Evolutionary conservation across 2,329 filamentous ascomycete species (phyloP), one percentile per base, ranked within the genome.

Genomic region (Fusarium fujikuroi): DNA sequence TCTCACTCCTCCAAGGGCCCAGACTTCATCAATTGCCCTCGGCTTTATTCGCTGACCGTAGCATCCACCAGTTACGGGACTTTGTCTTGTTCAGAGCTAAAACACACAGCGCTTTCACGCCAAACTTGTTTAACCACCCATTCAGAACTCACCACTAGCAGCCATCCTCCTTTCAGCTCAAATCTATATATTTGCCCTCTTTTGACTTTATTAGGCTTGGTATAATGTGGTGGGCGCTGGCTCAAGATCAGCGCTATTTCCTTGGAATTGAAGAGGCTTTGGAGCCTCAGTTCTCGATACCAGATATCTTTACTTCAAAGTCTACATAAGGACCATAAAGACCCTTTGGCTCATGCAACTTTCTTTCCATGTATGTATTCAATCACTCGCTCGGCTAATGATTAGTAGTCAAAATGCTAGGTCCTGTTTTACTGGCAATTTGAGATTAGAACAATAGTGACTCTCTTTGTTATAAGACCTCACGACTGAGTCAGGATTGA

Each of bases 331-430:
- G 28, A 28, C 28, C 7, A 28, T 28, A 16, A n/a, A 8, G 21
- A 16, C 1, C 3, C 39, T 40, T 40, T 21, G 1, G 7, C 12
- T 15, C 11, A 21, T 1, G 0, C 8, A n/a, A 14, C 21, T 3
- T 14, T 40, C 11, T n/a, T 8, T 8, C 12, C 7, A 14, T n/a
- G 21, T 4, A 5, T n/a, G 4, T 3, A 14, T 44, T 25, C 18
- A 44, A 12, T 14, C 10, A 44, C 16, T 44, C 16, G 7, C 43
- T 19, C 7, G 2, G 23, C 16, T 44, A 3, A 19, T 43, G 6
- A 4, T 44, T 9, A 18, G 18, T 21, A 21, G 1, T 7, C 0
- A 4, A 28, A 28, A 21, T 10, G 18, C 23, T 9, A 0, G 23
- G 5, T 28, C 11, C 8, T 9, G 1, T 9, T 4, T 0, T 3